Evolutionary conservation across 2,329 filamentous ascomycete species (phyloP).

Genomic region (Arthrobotrys iridis): DNA sequence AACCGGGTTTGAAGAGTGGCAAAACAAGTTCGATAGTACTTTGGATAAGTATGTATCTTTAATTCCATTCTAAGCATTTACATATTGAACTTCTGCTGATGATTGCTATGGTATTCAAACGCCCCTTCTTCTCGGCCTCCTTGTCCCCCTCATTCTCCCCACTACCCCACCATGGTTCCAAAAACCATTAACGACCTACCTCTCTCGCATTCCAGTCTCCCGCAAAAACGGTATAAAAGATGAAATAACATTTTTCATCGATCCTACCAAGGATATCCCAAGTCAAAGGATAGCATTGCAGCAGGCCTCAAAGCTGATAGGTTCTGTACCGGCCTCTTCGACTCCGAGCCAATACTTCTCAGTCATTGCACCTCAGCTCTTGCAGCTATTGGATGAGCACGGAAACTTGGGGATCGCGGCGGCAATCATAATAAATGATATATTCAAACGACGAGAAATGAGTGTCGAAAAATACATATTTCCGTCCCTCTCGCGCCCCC

Average conservation of each 20-base stretch:
- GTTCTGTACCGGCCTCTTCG: conserved; percentile 55
- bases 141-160: conserved; percentile 57
- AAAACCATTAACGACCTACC: conserved; percentile 52
- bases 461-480: conserved; percentile 56
- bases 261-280: conserved; percentile 30
- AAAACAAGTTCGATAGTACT: conserved; percentile 46
- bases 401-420: conserved; percentile 54
- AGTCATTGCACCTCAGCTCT: conserved; percentile 55
- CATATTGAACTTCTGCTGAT: conserved; percentile 22
- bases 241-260: conserved; percentile 57
- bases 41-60: conserved; percentile 54
- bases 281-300: conserved; percentile 46
- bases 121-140: conserved; percentile 52
- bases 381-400: conserved; percentile 56
- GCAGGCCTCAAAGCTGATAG: conserved; percentile 56
- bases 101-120: conserved; percentile 50
- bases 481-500: conserved; percentile 26
- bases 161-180: conserved; percentile 54
- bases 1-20: conserved; percentile 47
- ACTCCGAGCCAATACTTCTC: conserved; percentile 55
- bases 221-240: conserved; percentile 55
- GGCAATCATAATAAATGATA: conserved; percentile 56
- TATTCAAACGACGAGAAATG: conserved; percentile 50
- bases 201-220: conserved; percentile 56
- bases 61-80: not conserved